These are phyloP conservation scores for Borealophlyctis nickersoniae DNA, from an alignment of 192 early-diverging fungal genomes.

Conservation along the genomic window DNA sequence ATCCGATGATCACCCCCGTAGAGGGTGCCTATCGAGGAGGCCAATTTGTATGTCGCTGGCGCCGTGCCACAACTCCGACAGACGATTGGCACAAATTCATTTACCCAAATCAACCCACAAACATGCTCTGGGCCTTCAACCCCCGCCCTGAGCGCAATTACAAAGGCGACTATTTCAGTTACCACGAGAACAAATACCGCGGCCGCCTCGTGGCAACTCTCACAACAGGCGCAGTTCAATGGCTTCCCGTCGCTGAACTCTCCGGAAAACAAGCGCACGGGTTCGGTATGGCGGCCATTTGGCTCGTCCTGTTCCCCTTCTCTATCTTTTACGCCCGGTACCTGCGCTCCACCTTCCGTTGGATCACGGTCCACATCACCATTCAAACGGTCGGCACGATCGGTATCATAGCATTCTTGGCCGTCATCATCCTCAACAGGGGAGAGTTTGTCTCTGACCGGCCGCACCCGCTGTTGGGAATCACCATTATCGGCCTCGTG, in stretches of 20 bases:
- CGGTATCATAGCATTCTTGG: conserved; percentile 21
- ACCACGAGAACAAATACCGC: conserved; percentile 23
- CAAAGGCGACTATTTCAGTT: conserved; percentile 16
- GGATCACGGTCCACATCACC: conserved; percentile 32
- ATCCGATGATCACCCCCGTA: conserved; percentile 7
- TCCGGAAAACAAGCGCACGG: conserved; percentile 33
- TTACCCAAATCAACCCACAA: background rate
- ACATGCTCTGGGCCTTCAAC: conserved; percentile 41
- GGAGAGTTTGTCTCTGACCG: too few relatives aligned
- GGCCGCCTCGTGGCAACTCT: conserved; percentile 19
- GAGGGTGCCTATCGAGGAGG: conserved; percentile 9
- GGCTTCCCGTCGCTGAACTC: conserved; percentile 4
- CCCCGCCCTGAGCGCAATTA: conserved; percentile 12
- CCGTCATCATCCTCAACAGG: conserved; percentile 30
- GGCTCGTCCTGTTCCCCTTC: conserved; percentile 37
- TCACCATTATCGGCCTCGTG: conserved; percentile 26
- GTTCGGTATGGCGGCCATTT: conserved; percentile 38
- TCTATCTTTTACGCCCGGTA: conserved; percentile 38
- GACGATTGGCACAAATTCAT: conserved; percentile 23
- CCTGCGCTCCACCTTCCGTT: conserved; percentile 26
- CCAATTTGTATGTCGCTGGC: conserved; percentile 19
- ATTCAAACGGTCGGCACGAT: conserved; percentile 32
- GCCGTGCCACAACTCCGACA: conserved; percentile 13
- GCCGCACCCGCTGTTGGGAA: conserved; percentile 37
- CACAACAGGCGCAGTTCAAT: background rate